Conservation (phyloP, 73 alveolate genomes). For the Paramecium biaurelia region DNA sequence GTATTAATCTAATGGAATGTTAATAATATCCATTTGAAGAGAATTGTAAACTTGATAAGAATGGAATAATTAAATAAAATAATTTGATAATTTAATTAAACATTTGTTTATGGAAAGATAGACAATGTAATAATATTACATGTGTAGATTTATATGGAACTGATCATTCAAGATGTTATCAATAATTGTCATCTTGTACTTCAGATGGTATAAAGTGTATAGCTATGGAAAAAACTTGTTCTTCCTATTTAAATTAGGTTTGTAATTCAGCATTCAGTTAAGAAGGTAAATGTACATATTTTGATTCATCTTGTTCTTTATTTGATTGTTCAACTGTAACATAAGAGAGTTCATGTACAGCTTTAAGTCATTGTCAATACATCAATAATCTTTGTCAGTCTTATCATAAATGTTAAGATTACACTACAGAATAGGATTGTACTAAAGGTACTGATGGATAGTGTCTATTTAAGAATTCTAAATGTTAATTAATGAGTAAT, state of each 20-base stretch:
- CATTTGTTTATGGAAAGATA: background rate
- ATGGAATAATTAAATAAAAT: background rate
- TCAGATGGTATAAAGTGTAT: constrained; percentile 19
- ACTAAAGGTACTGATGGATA: background rate
- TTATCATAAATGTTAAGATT: background rate
- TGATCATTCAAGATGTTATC: background rate
- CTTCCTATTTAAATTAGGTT: no score
- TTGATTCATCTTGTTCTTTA: background rate
- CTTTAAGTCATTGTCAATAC: background rate
- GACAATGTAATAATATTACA: background rate
- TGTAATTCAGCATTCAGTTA: background rate
- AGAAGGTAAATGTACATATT: background rate
- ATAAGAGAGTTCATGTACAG: background rate
- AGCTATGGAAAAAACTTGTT: background rate
- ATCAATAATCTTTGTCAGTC: background rate
- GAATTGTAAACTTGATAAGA: background rate
- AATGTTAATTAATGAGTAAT: background rate
- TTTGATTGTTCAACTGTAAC: background rate
- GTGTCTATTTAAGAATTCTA: background rate
- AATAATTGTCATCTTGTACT: background rate
- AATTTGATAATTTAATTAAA: background rate
- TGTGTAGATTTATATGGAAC: background rate
- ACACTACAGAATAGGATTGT: background rate
- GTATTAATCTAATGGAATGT: background rate
- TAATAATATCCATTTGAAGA: background rate